phyloP scores from a whole-genome alignment of 1,139 yeast genomes.

The Suhomyces wounanorum region DNA sequence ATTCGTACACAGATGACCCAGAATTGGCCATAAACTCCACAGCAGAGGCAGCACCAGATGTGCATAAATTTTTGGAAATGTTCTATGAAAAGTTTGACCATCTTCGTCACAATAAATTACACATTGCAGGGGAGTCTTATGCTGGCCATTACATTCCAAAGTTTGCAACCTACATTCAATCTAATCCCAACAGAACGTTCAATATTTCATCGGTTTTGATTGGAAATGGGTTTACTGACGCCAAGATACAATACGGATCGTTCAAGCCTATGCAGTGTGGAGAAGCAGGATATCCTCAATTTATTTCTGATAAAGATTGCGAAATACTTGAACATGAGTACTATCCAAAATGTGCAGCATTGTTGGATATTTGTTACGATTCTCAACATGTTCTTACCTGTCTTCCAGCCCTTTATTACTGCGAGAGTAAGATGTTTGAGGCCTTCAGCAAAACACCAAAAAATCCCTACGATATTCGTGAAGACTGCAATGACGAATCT shows the following conservation, averaged over 20 bases:
- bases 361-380: constrained; percentile 14
- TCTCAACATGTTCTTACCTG: constrained; percentile 13
- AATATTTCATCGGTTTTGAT: constrained; percentile 68
- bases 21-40: constrained; percentile 51
- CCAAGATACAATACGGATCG: constrained; percentile 62
- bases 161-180: constrained; percentile 68
- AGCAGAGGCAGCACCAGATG: constrained; percentile 72
- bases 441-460: constrained; percentile 12
- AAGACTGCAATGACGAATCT: constrained; percentile 9
- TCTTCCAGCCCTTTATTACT: constrained; percentile 13
- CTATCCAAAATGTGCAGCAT: constrained; percentile 13
- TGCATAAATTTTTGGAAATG: constrained; percentile 43
- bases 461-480: constrained; percentile 18
- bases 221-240: constrained; percentile 82
- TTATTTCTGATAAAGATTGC: constrained; percentile 51
- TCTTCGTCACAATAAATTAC: constrained; percentile 57
- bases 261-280: constrained; percentile 86
- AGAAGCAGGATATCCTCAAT: constrained; percentile 68
- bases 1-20: constrained; percentile 52
- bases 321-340: constrained; percentile 11
- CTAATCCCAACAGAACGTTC: constrained; percentile 61
- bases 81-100: constrained; percentile 31
- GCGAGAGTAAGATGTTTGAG: constrained; percentile 10
- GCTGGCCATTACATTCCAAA: constrained; percentile 85
- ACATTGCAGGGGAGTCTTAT: constrained; percentile 82